Conservation (phyloP, 2,329 filamentous ascomycete genomes). For the Ophiostoma pallidulum region DNA sequence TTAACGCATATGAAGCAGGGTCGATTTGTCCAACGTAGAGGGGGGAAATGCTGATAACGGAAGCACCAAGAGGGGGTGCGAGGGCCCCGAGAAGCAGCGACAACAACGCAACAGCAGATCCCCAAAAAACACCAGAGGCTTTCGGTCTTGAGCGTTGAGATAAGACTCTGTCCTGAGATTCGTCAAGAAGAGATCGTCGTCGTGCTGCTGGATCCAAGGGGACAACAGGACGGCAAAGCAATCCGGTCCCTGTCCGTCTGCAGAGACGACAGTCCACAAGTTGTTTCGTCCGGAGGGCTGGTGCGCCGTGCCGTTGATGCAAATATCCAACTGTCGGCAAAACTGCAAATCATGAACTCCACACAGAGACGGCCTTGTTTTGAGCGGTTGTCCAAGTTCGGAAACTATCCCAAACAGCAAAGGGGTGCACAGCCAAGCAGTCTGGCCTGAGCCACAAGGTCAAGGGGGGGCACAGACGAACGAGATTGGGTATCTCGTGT, state of each 20-base stretch:
- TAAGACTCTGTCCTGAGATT: slow-evolving; percentile 17
- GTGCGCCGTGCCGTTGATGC: neutral
- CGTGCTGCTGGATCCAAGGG: no score
- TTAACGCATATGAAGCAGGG: slow-evolving; percentile 19
- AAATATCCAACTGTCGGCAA: neutral
- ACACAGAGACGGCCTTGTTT: neutral
- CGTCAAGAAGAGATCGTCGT: no score
- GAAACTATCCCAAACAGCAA: no score
- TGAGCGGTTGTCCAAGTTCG: no score
- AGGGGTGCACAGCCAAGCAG: no score
- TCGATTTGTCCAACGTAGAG: neutral
- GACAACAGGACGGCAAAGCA: no score
- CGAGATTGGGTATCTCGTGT: neutral
- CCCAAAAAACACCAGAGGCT: neutral
- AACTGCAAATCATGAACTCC: neutral
- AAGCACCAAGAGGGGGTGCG: neutral
- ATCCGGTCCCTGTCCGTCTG: neutral
- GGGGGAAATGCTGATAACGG: neutral
- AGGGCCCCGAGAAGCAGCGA: neutral
- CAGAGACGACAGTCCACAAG: neutral
- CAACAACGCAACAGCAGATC: neutral
- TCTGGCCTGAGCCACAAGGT: neutral
- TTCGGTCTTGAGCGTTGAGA: slow-evolving; percentile 4
- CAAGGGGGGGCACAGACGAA: neutral
- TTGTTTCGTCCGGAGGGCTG: neutral